Evolutionary conservation across 306 rosid genomes (phyloP), one percentile per base, ranked within the genome.

Genomic region (Lathyrus aphaca): DNA sequence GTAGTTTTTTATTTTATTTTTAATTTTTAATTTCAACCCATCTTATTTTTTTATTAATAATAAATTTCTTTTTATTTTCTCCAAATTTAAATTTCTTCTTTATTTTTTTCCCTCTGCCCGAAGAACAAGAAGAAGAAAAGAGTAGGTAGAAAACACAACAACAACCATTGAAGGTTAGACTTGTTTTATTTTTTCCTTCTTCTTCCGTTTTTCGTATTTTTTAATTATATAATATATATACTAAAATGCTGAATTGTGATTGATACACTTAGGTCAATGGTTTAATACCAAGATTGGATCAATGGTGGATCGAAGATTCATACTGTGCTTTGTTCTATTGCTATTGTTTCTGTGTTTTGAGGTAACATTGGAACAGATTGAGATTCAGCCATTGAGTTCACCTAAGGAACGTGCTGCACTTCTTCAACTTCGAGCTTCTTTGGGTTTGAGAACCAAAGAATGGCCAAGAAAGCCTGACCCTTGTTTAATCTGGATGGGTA

Each of bases 381-480:
- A 82, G 77, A 81, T 78, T 58, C 81, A 82, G 77, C 81, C 82
- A 68, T 75, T 78, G 82, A 86, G 79, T 85, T 91, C 84, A 16
- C 14, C 29, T 17, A 3, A 1, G 37, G 69, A 2, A 37, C 49
- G 69, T 43, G 81, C n/a, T 37, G 87, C 97, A 46, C 80, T 94
- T 35, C 82, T 85, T 8, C 75, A 88, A 76, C 91, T 94, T 48
- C 81, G 98, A 63, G 82, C 86, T 66, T 90, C 98, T 5, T 64
- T 94, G 70, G 97, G 98, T 21, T 67, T 94, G 77, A 87, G 95
- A 70, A 71, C 84, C 87, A 86, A 45, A 78, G 96, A 90, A 40
- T 94, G 97, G 98, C 98, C 98, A 39, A 78, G 56, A 65, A 94
- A 90, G 68, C 68, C 70, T 12, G 94, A 94, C 86, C 97, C 96